Conservation (phyloP, 257 asterid species). For the Leptodermis oblonga region DNA sequence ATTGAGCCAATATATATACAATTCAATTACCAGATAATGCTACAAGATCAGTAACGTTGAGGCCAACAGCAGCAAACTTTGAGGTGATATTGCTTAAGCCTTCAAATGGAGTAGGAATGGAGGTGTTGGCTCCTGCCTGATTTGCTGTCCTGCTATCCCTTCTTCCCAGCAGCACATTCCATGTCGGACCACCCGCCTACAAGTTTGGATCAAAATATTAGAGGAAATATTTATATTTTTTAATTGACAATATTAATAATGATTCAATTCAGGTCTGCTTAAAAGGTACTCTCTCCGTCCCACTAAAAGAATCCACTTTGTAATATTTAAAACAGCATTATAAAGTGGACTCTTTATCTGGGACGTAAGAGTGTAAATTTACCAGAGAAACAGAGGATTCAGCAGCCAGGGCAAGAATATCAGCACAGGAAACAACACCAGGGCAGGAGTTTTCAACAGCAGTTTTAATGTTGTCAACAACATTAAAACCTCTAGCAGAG, state of each 20-base stretch:
- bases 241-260: neutral
- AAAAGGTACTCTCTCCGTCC: no score
- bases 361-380: neutral
- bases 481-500: slow-evolving; percentile 48
- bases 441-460: slow-evolving; percentile 52
- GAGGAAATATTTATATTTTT: no score
- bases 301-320: no score
- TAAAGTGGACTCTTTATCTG: no score
- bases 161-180: slow-evolving; percentile 60
- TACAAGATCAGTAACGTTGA: slow-evolving; percentile 43
- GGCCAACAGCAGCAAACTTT: slow-evolving; percentile 54
- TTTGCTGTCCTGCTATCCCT: slow-evolving; percentile 58
- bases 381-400: slow-evolving; percentile 51
- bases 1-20: no score
- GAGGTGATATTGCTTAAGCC: slow-evolving; percentile 41
- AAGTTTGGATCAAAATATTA: neutral
- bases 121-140: slow-evolving; percentile 49
- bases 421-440: slow-evolving; percentile 69
- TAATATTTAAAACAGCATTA: no score
- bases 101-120: slow-evolving; percentile 53
- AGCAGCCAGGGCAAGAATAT: slow-evolving; percentile 59
- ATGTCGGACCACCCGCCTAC: slow-evolving; percentile 68
- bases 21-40: slow-evolving; percentile 52
- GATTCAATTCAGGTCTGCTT: no score
- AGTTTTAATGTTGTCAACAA: slow-evolving; percentile 54